These are phyloP conservation scores for Chlorella sp. DNA, from an alignment of 139 green algal species.

Conservation along the genomic window DNA sequence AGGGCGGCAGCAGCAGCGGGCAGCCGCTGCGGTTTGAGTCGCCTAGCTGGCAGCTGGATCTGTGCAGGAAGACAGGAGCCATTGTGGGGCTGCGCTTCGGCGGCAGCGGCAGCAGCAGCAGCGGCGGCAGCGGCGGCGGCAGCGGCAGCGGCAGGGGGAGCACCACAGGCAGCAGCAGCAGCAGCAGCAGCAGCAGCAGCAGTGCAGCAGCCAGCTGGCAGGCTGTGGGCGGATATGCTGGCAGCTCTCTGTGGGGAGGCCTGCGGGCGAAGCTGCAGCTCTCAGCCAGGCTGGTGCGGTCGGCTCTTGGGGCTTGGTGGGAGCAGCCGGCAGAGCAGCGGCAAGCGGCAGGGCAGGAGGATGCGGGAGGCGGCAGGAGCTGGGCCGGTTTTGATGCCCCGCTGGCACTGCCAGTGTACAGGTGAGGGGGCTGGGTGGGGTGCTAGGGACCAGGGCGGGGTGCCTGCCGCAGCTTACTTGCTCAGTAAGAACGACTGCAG, in stretches of 20 bases:
- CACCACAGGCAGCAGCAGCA: too few relatives aligned
- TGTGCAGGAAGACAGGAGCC: background rate
- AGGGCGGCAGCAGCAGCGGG: background rate
- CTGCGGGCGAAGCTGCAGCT: background rate
- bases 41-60: background rate
- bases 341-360: background rate
- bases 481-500: too few relatives aligned
- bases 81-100: background rate
- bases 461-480: background rate
- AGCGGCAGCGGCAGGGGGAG: background rate
- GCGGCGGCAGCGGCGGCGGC: background rate
- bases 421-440: background rate
- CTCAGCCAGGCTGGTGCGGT: background rate
- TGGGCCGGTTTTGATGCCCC: constrained; percentile 40
- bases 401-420: constrained; percentile 54
- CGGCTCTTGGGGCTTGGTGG: background rate
- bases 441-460: background rate
- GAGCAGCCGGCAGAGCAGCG: background rate
- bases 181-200: background rate
- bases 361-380: background rate
- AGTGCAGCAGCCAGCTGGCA: background rate
- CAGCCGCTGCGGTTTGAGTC: constrained; percentile 20
- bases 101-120: background rate
- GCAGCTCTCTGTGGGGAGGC: background rate
- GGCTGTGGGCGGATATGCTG: background rate